A percentile compares a stretch with the other conserved stretches of the same genome.
Evolutionary conservation across 306 rosid species (phyloP).

Genomic region (Macrotyloma uniflorum): DNA sequence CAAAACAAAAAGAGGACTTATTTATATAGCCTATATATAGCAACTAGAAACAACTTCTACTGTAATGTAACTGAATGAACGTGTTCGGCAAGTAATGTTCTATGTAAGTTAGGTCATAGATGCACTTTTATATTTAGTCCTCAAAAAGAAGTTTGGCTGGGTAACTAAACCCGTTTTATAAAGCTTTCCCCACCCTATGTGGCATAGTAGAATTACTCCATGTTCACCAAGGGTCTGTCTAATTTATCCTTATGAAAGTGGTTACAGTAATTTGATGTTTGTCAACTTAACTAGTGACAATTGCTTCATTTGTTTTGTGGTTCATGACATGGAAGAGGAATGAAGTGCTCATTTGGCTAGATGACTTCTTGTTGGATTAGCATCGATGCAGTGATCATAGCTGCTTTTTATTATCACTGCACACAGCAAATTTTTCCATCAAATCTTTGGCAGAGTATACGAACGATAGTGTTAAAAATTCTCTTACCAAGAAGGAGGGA

Average conservation of each 20-base stretch:
- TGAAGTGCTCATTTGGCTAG: constrained; percentile 88
- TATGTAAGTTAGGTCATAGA: neutral
- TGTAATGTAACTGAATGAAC: neutral
- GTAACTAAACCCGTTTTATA: neutral
- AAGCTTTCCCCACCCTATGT: neutral
- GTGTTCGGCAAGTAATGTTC: neutral
- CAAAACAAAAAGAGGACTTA: no score
- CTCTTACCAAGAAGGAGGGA: neutral
- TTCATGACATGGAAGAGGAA: constrained; percentile 68
- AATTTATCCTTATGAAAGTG: neutral
- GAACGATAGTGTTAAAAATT: neutral
- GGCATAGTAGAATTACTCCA: neutral
- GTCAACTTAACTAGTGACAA: constrained; percentile 25
- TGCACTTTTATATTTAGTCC: neutral
- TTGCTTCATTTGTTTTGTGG: constrained; percentile 35
- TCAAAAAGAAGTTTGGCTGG: neutral
- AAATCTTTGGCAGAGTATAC: constrained; percentile 21
- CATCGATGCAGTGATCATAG: neutral
- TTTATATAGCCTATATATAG: no score
- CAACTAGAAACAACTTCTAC: neutral
- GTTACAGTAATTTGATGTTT: neutral
- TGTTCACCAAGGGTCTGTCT: neutral
- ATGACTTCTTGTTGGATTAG: constrained; percentile 78
- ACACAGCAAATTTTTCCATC: neutral
- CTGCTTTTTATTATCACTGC: neutral